Conservation (phyloP, 2,329 filamentous ascomycete species). For the Neonectria neomacrospora region DNA sequence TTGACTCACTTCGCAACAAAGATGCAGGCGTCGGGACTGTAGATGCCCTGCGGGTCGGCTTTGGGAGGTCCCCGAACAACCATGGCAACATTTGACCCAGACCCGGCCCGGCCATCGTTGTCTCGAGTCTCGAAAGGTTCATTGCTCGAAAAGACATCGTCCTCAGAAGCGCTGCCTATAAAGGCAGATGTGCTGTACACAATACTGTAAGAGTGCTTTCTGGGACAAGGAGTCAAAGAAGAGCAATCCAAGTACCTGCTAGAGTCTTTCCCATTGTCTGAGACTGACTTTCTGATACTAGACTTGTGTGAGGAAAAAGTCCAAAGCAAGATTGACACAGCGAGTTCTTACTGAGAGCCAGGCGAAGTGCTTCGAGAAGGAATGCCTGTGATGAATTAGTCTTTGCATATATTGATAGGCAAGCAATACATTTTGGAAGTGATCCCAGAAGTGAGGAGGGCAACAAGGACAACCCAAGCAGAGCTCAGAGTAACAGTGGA, state of each 20-base stretch:
- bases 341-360: not conserved
- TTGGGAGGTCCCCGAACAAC: not conserved
- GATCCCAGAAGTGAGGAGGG: not conserved
- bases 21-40: conserved; percentile 67
- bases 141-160: not conserved
- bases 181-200: not conserved
- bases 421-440: not conserved
- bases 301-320: not conserved
- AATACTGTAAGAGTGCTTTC: not conserved
- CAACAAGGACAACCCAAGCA: not conserved
- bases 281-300: not conserved
- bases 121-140: not conserved
- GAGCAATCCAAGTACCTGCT: not conserved
- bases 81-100: not conserved
- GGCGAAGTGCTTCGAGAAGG: not conserved
- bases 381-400: not conserved
- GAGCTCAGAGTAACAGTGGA: not conserved
- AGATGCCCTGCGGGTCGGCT: conserved; percentile 62
- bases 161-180: not conserved
- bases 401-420: not conserved
- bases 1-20: conserved; percentile 73
- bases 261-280: not conserved
- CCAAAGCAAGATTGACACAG: too few relatives aligned
- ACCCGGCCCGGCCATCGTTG: not conserved
- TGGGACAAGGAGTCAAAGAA: not conserved